phyloP scores from a whole-genome alignment of 106 monocot genomes.

The Hemerocallis citrina region DNA sequence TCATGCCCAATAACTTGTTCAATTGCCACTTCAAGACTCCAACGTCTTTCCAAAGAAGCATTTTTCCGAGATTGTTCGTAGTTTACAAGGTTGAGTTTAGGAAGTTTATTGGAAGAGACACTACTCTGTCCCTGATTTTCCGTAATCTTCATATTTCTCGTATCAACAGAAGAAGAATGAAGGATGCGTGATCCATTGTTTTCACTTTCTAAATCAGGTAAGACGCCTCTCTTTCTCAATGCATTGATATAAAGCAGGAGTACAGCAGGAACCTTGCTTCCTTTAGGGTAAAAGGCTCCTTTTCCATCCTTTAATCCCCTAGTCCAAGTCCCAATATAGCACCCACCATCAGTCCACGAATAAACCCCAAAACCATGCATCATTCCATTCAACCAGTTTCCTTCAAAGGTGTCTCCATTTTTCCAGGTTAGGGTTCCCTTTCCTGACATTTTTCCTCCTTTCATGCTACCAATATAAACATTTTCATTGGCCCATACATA shows the following conservation, averaged over 20 bases:
- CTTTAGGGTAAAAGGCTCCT: constrained; percentile 62
- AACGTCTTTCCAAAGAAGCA: constrained; percentile 61
- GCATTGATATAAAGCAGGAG: constrained; percentile 52
- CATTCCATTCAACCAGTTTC: constrained; percentile 68
- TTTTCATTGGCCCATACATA: constrained; percentile 65
- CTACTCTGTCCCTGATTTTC: constrained; percentile 13
- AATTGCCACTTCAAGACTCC: constrained; percentile 81
- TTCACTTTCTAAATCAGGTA: constrained; percentile 53
- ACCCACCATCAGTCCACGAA: constrained; percentile 59
- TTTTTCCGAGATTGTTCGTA: constrained; percentile 28
- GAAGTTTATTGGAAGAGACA: constrained; percentile 8
- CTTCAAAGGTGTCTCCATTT: constrained; percentile 72
- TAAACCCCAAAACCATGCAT: constrained; percentile 81
- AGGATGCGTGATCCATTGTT: constrained; percentile 50
- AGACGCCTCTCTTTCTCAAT: constrained; percentile 50
- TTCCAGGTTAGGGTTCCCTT: constrained; percentile 68
- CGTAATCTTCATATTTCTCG: constrained; percentile 41
- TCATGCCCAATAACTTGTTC: constrained; percentile 53
- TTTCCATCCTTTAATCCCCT: constrained; percentile 80
- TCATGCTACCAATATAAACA: constrained; percentile 59
- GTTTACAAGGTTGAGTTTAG: constrained; percentile 24
- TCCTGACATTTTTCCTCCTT: constrained; percentile 58
- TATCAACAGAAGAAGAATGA: constrained; percentile 59
- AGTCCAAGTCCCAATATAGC: constrained; percentile 75
- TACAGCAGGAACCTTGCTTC: constrained; percentile 44